Percentiles rank a stretch among this genome's conserved stretches.
phyloP scores from a whole-genome alignment of 805 yeast genomes.

The Lachancea kluyveri region DNA sequence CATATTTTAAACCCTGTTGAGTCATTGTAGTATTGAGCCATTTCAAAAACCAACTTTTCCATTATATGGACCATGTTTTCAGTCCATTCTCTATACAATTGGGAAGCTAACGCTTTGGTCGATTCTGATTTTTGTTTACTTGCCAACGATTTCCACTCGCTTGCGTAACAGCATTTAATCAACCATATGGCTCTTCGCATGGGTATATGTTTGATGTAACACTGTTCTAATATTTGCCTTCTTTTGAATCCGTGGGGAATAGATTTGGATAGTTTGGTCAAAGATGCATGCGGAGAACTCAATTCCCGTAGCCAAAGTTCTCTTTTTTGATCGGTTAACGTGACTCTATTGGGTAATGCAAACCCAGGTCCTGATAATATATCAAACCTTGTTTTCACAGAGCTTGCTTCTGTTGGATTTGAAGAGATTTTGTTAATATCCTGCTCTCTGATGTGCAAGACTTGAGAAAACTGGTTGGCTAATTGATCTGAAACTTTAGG shows the following conservation, averaged over 20 bases:
- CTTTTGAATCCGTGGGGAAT: constrained; percentile 89
- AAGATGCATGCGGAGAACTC: constrained; percentile 59
- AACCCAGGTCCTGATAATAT: constrained; percentile 29
- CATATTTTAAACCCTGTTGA: constrained; percentile 26
- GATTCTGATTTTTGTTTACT: constrained; percentile 13
- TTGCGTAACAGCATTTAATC: constrained; percentile 77
- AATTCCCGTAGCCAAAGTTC: constrained; percentile 83
- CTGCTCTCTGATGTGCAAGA: constrained; percentile 26
- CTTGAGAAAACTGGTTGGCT: constrained; percentile 25
- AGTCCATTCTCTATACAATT: constrained; percentile 87
- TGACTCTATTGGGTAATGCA: constrained; percentile 49
- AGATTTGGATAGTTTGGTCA: constrained; percentile 63
- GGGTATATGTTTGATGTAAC: constrained; percentile 64
- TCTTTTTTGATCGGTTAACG: constrained; percentile 77
- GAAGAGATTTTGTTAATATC: constrained; percentile 26
- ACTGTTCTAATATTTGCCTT: constrained; percentile 63
- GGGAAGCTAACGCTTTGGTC: constrained; percentile 36
- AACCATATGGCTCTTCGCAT: constrained; percentile 85
- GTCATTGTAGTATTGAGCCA: constrained; percentile 27
- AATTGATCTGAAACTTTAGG: constrained; percentile 26
- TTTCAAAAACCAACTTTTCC: constrained; percentile 30
- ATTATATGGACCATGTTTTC: constrained; percentile 60
- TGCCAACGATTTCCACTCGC: constrained; percentile 42
- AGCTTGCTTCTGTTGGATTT: constrained; percentile 5
- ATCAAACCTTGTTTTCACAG: constrained; percentile 11